phyloP scores from a whole-genome alignment of 306 rosid species.

The Prunus salicina region DNA sequence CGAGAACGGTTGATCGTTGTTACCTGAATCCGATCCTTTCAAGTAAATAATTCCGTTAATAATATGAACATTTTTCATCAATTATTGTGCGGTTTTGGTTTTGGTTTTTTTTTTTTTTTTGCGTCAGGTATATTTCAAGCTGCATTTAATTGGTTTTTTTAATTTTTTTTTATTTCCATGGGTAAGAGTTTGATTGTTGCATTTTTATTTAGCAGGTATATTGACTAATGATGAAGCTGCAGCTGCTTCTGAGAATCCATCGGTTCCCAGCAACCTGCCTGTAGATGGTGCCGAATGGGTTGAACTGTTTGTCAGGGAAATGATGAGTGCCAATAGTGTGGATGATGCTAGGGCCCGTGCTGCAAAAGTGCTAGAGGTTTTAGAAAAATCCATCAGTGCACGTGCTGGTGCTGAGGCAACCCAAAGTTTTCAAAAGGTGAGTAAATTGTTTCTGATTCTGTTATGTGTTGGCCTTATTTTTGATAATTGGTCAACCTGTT shows the following conservation, averaged over 20 bases:
- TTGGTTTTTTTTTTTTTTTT: background rate
- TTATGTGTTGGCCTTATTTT: background rate
- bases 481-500: background rate
- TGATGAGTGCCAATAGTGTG: slow-evolving; percentile 67
- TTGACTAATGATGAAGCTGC: slow-evolving; percentile 35
- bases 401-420: slow-evolving; percentile 64
- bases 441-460: background rate
- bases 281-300: slow-evolving; percentile 87
- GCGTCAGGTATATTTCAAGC: background rate
- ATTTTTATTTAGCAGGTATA: slow-evolving; percentile 35
- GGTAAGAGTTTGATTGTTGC: background rate
- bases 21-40: background rate
- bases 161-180: background rate
- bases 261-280: slow-evolving; percentile 54
- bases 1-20: background rate
- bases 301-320: slow-evolving; percentile 79
- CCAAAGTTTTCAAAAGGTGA: slow-evolving; percentile 62
- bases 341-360: slow-evolving; percentile 89
- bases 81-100: background rate
- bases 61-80: background rate
- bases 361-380: slow-evolving; percentile 67
- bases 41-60: background rate
- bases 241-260: slow-evolving; percentile 40
- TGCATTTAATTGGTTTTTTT: background rate
- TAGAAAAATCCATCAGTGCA: slow-evolving; percentile 75